Evolutionary conservation across 495 filamentous ascomycete species (phyloP).

Genomic region (Hypoxylon perforatum): DNA sequence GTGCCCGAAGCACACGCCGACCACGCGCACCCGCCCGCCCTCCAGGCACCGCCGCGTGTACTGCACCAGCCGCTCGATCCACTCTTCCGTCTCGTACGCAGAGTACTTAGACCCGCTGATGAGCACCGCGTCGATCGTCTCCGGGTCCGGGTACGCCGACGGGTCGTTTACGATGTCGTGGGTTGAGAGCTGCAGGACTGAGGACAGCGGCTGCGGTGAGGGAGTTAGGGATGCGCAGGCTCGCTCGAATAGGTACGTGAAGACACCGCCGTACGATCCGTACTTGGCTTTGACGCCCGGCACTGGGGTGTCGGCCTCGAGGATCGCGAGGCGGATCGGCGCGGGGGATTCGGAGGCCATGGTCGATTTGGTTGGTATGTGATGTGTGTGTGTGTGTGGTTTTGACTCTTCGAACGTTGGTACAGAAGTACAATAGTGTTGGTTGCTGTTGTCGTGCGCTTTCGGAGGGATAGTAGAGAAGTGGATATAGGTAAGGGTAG

Average conservation of each 20-base stretch:
- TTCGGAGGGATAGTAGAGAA: background rate
- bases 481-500: background rate
- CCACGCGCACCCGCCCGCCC: conserved; percentile 64
- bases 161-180: conserved; percentile 74
- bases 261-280: conserved; percentile 78
- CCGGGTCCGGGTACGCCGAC: conserved; percentile 72
- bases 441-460: no score
- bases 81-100: conserved; percentile 71
- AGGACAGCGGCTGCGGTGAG: conserved; percentile 41
- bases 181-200: conserved; percentile 66
- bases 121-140: conserved; percentile 83
- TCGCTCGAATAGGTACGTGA: conserved; percentile 67
- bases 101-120: conserved; percentile 75
- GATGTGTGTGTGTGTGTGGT: background rate
- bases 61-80: conserved; percentile 80
- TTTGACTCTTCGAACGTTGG: background rate
- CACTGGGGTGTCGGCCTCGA: conserved; percentile 82
- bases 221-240: conserved; percentile 50
- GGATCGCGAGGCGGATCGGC: conserved; percentile 81
- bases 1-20: conserved; percentile 85
- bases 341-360: conserved; percentile 44
- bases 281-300: conserved; percentile 68
- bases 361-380: conserved; percentile 12
- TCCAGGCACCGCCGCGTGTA: conserved; percentile 70
- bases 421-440: background rate